A percentile compares a stretch with the other conserved stretches of the same genome.
phyloP scores from a whole-genome alignment of 371 early-diverging fungal species.

The Rhizomucor pusillus region DNA sequence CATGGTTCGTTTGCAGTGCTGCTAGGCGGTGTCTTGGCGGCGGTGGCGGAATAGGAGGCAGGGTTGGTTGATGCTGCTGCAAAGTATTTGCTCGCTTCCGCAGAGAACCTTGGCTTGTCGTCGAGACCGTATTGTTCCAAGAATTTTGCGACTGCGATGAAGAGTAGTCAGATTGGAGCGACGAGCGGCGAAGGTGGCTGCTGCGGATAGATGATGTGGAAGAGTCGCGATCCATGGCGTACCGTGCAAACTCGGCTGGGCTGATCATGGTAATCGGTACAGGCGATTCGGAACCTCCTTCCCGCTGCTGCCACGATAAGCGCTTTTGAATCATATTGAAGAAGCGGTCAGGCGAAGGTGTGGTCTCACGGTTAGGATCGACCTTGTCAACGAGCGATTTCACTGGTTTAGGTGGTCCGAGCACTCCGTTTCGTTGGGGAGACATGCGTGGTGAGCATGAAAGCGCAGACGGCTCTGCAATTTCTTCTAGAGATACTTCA shows the following conservation, averaged over 20 bases:
- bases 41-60: too few species aligned
- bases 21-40: conserved; percentile 33
- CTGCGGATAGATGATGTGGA: conserved; percentile 52
- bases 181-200: conserved; percentile 42
- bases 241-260: conserved; percentile 43
- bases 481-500: conserved; percentile 19
- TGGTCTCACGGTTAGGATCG: conserved; percentile 8
- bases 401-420: conserved; percentile 6
- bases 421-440: conserved; percentile 1
- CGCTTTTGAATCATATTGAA: conserved; percentile 40
- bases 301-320: conserved; percentile 34
- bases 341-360: conserved; percentile 38
- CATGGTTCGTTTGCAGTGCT: conserved; percentile 21
- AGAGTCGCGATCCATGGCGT: conserved; percentile 44
- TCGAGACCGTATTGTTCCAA: conserved; percentile 21
- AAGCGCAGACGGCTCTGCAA: conserved; percentile 4
- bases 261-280: conserved; percentile 39
- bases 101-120: conserved; percentile 21
- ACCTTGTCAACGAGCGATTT: conserved; percentile 6
- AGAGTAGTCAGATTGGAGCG: conserved; percentile 44
- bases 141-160: conserved; percentile 34
- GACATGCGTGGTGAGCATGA: conserved; percentile 8
- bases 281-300: conserved; percentile 39
- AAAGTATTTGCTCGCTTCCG: conserved; percentile 28
- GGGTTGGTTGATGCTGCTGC: conserved; percentile 23